phyloP scores from a whole-genome alignment of 2,329 filamentous ascomycete species.

The Pseudopyricularia javanii region DNA sequence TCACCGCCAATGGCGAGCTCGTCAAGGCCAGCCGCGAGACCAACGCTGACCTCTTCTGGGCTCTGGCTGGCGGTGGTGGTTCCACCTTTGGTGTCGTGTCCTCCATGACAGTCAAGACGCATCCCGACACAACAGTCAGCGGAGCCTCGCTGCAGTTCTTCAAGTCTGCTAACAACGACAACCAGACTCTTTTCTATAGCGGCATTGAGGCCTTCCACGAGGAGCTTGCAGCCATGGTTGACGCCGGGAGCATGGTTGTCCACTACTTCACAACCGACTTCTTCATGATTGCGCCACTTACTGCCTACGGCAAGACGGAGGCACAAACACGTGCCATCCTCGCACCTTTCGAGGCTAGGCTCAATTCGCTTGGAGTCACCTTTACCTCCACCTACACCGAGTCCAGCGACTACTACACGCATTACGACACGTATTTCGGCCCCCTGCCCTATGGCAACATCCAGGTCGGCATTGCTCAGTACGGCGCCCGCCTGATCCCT shows the following conservation, averaged over 20 bases:
- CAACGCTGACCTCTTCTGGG: slow-evolving; percentile 45
- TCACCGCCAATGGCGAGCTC: slow-evolving; percentile 29
- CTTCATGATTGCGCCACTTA: background rate
- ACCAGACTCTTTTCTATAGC: background rate
- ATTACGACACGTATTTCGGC: too few species aligned
- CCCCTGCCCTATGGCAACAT: too few species aligned
- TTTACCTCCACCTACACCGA: too few species aligned
- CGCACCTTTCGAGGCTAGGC: background rate
- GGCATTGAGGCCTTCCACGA: background rate
- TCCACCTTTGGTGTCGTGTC: slow-evolving; percentile 39
- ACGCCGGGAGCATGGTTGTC: background rate
- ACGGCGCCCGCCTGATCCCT: too few species aligned
- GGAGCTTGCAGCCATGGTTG: background rate
- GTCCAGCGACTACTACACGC: too few species aligned
- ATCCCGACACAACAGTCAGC: background rate
- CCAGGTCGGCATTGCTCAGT: too few species aligned
- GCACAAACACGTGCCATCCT: background rate
- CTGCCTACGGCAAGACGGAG: background rate
- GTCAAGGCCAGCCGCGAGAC: slow-evolving; percentile 28
- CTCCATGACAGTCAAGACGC: slow-evolving; percentile 19
- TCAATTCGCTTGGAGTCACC: background rate
- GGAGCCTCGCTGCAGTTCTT: background rate
- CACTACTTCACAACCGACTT: background rate
- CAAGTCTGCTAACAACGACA: background rate
- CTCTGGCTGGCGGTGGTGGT: slow-evolving; percentile 36